Conservation (phyloP, 495 filamentous ascomycete genomes). For the Daldinia concentrica region DNA sequence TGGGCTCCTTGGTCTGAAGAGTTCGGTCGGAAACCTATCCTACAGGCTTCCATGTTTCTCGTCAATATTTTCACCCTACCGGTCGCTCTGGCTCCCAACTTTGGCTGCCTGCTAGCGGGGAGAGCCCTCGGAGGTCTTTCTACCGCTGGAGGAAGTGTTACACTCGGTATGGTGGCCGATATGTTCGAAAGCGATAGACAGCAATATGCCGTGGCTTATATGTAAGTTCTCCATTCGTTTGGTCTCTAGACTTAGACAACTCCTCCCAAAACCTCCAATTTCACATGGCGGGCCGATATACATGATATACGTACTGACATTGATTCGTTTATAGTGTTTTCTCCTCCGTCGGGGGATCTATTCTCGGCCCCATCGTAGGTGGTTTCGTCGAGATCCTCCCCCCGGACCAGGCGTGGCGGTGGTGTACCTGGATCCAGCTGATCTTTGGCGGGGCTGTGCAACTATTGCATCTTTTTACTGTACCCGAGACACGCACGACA, state of each 20-base stretch:
- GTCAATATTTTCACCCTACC: conserved; percentile 82
- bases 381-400: conserved; percentile 73
- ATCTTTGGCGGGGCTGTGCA: conserved; percentile 76
- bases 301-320: neutral
- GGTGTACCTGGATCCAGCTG: conserved; percentile 84
- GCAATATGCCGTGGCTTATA: conserved; percentile 75
- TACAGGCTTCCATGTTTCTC: conserved; percentile 73
- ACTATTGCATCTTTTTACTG: conserved; percentile 70
- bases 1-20: conserved; percentile 88
- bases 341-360: conserved; percentile 77
- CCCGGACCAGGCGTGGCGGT: conserved; percentile 65
- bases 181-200: conserved; percentile 79
- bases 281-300: neutral
- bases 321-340: conserved; percentile 62
- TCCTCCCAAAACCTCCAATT: neutral
- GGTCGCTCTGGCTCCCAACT: conserved; percentile 75
- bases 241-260: neutral
- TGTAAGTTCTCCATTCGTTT: conserved; percentile 32
- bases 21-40: conserved; percentile 75
- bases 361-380: conserved; percentile 81
- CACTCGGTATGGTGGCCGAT: conserved; percentile 83
- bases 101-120: conserved; percentile 69
- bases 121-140: conserved; percentile 75
- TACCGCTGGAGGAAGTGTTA: conserved; percentile 81
- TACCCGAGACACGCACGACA: conserved; percentile 73